Percentiles rank a stretch among this genome's conserved stretches.
Evolutionary conservation across 2,329 filamentous ascomycete species (phyloP).

Genomic region (Colletotrichum filicis): DNA sequence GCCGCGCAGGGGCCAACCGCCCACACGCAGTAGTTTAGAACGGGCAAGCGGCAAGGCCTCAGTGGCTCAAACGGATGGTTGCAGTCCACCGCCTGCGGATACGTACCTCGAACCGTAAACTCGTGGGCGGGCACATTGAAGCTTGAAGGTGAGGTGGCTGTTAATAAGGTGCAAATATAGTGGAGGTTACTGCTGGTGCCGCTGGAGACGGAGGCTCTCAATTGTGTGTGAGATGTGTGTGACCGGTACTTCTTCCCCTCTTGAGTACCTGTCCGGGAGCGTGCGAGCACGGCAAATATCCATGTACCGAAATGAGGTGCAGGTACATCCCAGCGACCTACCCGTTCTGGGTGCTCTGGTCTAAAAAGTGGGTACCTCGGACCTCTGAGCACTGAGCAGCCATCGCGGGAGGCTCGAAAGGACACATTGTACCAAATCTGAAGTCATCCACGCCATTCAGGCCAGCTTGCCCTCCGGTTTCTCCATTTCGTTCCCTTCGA

Average conservation of each 20-base stretch:
- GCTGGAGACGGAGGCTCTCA: background rate
- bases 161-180: background rate
- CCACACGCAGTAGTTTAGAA: constrained; percentile 1
- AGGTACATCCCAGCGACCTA: constrained; percentile 30
- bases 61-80: constrained; percentile 22
- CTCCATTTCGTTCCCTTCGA: constrained; percentile 3
- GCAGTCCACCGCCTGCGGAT: constrained; percentile 30
- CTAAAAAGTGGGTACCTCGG: constrained; percentile 34
- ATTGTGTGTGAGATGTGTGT: background rate
- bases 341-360: constrained; percentile 30
- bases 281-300: background rate
- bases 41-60: constrained; percentile 17
- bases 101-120: constrained; percentile 30
- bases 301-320: background rate
- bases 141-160: background rate
- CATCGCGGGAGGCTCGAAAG: constrained; percentile 34
- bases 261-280: constrained; percentile 10
- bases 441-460: constrained; percentile 32
- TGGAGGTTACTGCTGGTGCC: background rate
- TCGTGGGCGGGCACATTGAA: constrained; percentile 1
- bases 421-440: constrained; percentile 35
- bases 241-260: constrained; percentile 20
- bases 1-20: constrained; percentile 19
- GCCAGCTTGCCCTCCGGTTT: constrained; percentile 29
- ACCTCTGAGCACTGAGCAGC: constrained; percentile 24